phyloP scores from a whole-genome alignment of 805 yeast genomes.

The Cyberlindnera bimundalis region DNA sequence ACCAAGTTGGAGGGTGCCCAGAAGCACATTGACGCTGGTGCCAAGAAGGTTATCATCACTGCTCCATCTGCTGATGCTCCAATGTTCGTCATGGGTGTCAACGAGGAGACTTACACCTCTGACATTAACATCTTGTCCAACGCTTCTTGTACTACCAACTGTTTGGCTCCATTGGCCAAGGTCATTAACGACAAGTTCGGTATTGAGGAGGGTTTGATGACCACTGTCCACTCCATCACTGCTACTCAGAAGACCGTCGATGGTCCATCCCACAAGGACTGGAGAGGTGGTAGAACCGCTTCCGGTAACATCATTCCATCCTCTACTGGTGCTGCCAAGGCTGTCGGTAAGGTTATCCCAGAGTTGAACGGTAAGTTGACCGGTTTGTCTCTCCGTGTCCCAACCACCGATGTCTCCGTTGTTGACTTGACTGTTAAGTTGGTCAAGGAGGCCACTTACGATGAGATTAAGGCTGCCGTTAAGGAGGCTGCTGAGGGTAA shows the following conservation, averaged over 20 bases:
- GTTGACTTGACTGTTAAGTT: conserved; percentile 88
- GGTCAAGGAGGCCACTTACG: conserved; percentile 73
- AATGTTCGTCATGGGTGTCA: conserved; percentile 93
- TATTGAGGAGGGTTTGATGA: conserved; percentile 89
- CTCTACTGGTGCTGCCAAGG: conserved; percentile 97
- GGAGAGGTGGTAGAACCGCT: conserved; percentile 99
- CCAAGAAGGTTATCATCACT: conserved; percentile 91
- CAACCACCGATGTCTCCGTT: conserved; percentile 90
- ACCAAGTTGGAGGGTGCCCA: conserved; percentile 76
- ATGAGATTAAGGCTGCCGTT: conserved; percentile 73
- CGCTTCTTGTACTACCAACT: conserved; percentile 95
- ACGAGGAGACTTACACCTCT: conserved; percentile 71
- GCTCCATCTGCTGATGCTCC: conserved; percentile 95
- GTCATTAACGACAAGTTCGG: conserved; percentile 82
- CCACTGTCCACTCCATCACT: conserved; percentile 94
- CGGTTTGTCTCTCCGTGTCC: conserved; percentile 92
- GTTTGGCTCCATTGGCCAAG: conserved; percentile 93
- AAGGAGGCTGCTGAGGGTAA: conserved; percentile 75
- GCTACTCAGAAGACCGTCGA: conserved; percentile 96
- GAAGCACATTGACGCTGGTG: conserved; percentile 86
- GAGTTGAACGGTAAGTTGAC: conserved; percentile 88
- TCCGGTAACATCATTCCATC: conserved; percentile 94
- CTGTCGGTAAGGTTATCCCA: conserved; percentile 94
- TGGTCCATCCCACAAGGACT: conserved; percentile 96
- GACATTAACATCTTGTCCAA: conserved; percentile 79